phyloP scores from a whole-genome alignment of 129 eudicot species.

The Artemisia annua region DNA sequence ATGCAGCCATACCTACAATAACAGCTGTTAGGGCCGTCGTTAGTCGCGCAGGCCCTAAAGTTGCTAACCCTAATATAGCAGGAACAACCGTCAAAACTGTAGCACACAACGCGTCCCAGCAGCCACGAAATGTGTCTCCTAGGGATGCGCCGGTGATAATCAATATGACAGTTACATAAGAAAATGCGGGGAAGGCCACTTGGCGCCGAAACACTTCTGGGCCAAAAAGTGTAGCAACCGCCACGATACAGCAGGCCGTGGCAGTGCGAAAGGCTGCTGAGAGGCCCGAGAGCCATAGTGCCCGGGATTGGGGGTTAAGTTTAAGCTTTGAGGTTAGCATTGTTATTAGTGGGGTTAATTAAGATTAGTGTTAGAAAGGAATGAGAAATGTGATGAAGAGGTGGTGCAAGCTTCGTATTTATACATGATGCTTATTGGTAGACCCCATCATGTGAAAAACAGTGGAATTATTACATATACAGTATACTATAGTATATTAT shows the following conservation, averaged over 20 bases:
- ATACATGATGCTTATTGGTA: constrained; percentile 36
- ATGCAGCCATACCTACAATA: constrained; percentile 55
- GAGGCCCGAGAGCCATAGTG: constrained; percentile 56
- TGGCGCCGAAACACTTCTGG: constrained; percentile 48
- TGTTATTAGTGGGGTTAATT: constrained; percentile 33
- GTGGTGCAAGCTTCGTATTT: constrained; percentile 15
- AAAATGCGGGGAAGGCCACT: constrained; percentile 72
- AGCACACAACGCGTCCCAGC: constrained; percentile 63
- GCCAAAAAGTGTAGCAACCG: constrained; percentile 66
- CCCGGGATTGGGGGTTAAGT: constrained; percentile 26
- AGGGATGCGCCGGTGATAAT: constrained; percentile 73
- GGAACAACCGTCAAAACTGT: constrained; percentile 58
- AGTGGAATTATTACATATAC: neutral
- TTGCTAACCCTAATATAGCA: constrained; percentile 52
- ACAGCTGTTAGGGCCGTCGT: constrained; percentile 42
- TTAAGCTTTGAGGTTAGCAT: constrained; percentile 24
- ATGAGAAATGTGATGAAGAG: constrained; percentile 20
- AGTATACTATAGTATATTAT: neutral
- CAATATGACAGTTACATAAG: constrained; percentile 72
- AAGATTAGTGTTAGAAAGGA: constrained; percentile 16
- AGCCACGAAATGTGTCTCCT: constrained; percentile 74
- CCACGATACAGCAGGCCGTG: constrained; percentile 70
- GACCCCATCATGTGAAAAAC: constrained; percentile 14
- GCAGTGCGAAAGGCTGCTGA: constrained; percentile 72
- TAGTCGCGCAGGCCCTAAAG: constrained; percentile 52